Evolutionary conservation across 768 basidiomycete genomes (phyloP).

Genomic region (Vararia minispora): DNA sequence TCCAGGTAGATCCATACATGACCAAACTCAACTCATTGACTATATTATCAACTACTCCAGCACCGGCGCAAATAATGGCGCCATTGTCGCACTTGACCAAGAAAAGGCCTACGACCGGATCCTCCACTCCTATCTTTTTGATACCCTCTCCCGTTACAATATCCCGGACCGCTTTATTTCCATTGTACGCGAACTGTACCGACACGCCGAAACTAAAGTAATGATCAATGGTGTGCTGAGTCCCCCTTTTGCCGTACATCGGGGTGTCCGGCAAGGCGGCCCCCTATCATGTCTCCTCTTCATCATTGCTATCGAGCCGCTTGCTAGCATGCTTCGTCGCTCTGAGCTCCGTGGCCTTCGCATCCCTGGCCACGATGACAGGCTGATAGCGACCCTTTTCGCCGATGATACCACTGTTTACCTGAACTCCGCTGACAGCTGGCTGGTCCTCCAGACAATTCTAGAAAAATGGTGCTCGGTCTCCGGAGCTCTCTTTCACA

Average conservation of each 20-base stretch:
- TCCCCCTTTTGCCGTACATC: constrained; percentile 1
- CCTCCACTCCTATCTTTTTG: constrained; percentile 8
- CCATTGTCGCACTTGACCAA: neutral
- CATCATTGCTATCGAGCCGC: constrained; percentile 8
- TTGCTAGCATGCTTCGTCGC: constrained; percentile 1
- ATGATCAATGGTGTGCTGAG: constrained; percentile 2
- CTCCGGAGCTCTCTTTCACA: constrained; percentile 15
- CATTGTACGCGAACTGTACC: constrained; percentile 2
- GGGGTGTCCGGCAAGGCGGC: constrained; percentile 10
- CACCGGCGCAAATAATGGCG: neutral
- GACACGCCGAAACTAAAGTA: neutral
- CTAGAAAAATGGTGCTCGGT: constrained; percentile 16
- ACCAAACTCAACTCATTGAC: neutral
- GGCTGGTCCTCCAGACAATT: constrained; percentile 2
- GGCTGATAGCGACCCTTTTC: constrained; percentile 12
- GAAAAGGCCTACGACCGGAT: constrained; percentile 11
- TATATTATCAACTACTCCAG: constrained; percentile 1
- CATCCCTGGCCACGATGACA: constrained; percentile 4
- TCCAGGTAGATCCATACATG: neutral
- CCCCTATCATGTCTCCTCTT: constrained; percentile 12
- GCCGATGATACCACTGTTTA: constrained; percentile 18
- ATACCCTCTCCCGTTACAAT: neutral
- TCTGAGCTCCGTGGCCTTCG: constrained; percentile 10
- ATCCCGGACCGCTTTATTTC: neutral
- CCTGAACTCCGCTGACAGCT: constrained; percentile 11